These are phyloP conservation scores for Hypoxylon sp. DNA, from an alignment of 2,329 filamentous ascomycete species.

Conservation along the genomic window DNA sequence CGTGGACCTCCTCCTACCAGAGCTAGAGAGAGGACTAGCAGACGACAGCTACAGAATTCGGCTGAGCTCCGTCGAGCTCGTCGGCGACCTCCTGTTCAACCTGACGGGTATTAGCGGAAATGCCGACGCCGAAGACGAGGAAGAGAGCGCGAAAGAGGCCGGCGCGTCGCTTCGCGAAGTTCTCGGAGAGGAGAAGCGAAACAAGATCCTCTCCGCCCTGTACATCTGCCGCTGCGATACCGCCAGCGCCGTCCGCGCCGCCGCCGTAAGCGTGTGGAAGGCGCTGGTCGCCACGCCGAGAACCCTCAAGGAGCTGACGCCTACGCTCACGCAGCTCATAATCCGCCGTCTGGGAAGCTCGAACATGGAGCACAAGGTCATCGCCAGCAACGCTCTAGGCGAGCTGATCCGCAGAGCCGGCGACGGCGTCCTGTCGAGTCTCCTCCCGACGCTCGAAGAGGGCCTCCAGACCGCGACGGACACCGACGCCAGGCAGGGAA, in stretches of 20 bases:
- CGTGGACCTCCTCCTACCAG: constrained; percentile 91
- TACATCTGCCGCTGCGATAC: constrained; percentile 99
- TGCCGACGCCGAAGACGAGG: constrained; percentile 77
- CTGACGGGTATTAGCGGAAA: constrained; percentile 91
- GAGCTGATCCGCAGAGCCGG: constrained; percentile 97
- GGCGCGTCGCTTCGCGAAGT: constrained; percentile 92
- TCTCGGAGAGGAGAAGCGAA: constrained; percentile 93
- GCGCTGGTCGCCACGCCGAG: constrained; percentile 90
- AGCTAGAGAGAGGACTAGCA: constrained; percentile 94
- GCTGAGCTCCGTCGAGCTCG: constrained; percentile 96
- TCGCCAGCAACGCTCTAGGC: constrained; percentile 94
- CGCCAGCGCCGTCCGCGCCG: constrained; percentile 85
- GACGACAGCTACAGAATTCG: constrained; percentile 98
- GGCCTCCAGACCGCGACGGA: constrained; percentile 88
- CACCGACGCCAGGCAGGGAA: constrained; percentile 93
- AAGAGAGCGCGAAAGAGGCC: constrained; percentile 81
- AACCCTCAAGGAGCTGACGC: constrained; percentile 93
- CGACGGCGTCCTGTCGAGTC: constrained; percentile 85
- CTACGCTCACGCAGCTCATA: constrained; percentile 92
- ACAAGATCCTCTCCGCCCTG: constrained; percentile 95
- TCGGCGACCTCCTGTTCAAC: constrained; percentile 96
- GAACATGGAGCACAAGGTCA: constrained; percentile 98
- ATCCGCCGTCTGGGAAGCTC: constrained; percentile 93
- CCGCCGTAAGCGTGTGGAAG: constrained; percentile 95
- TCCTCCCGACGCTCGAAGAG: constrained; percentile 91